Percentiles rank a stretch among this genome's conserved stretches.
Evolutionary conservation across 2,329 filamentous ascomycete genomes (phyloP).

Genomic region (Capronia epimyces): DNA sequence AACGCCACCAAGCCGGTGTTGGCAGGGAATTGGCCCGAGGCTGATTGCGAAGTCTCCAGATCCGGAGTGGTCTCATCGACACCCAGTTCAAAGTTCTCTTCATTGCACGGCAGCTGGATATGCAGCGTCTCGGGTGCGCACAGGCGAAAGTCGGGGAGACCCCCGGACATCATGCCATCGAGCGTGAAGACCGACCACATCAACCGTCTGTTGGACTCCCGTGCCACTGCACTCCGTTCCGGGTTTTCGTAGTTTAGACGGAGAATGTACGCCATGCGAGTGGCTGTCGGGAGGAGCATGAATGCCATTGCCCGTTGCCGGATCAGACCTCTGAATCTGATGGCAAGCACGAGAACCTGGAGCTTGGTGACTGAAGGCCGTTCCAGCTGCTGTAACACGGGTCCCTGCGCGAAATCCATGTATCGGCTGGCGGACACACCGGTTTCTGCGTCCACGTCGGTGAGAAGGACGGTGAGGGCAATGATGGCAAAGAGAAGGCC

Average conservation of each 20-base stretch:
- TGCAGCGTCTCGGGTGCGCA: conserved; percentile 43
- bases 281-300: conserved; percentile 8
- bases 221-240: conserved; percentile 38
- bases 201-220: conserved; percentile 42
- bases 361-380: conserved; percentile 16
- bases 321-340: conserved; percentile 1
- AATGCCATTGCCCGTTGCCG: conserved; percentile 4
- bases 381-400: conserved; percentile 6
- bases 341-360: conserved; percentile 10
- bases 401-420: conserved; percentile 3
- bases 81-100: conserved; percentile 45
- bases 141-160: conserved; percentile 44
- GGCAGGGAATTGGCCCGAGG: not conserved
- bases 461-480: conserved; percentile 2
- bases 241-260: conserved; percentile 47
- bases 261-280: conserved; percentile 43
- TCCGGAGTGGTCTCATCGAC: conserved; percentile 1
- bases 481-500: conserved; percentile 6
- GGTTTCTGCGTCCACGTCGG: not conserved
- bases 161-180: conserved; percentile 45
- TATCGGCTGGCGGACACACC: conserved; percentile 1
- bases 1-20: not conserved
- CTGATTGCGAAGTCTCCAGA: not conserved
- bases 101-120: conserved; percentile 47
- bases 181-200: conserved; percentile 50